Base-by-base conservation (phyloP, 2,329 filamentous ascomycete species). In the Botryotinia globosa region DNA sequence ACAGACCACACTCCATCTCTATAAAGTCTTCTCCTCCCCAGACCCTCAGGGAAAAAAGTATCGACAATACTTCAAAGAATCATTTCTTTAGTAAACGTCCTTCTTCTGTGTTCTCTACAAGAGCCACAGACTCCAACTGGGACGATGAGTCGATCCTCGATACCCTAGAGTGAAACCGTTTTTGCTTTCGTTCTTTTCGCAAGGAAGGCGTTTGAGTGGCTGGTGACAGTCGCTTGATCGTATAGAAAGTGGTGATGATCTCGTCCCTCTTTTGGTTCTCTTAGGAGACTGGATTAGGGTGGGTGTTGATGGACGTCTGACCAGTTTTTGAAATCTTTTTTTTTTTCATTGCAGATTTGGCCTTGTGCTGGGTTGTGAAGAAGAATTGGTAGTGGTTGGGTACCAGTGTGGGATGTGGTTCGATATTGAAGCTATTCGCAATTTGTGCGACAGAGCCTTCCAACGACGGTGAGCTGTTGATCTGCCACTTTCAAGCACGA, bases 191-290 rank as follows among this genome's bases (percentile, higher is more conserved):
- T 85, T 87, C 48, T 54, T 6, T 42, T 10, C 54, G 8, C 37
- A 3, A 18, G n/a, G 22, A 32, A 8, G 34, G 76, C 77, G 77
- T 72, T 76, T 69, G 51, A n/a, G 4, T 68, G 34, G 37, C 25
- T 62, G 59, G 59, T 2, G 8, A 62, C 59, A 39, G 34, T 12
- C 20, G n/a, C 14, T 9, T 34, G 48, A 32, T 87, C 91, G 90
- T 92, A 92, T 89, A 94, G 91, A 91, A 88, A 90, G 91, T 90
- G 91, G 90, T 94, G 92, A 96, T 96, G 94, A 97, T 96, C 93
- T 96, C 92, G 87, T 90, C 92, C 92, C 91, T 84, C 86, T 86
- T 82, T 81, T 85, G 82, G 84, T 87, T 88, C 90, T 89, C 89
- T 90, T 94, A 85, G 92, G 92, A 90, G 91, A 88, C 88, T 85